Percentiles rank a stretch among this genome's conserved stretches.
Evolutionary conservation across 169 alveolate species (phyloP).

Genomic region (Besnoitia besnoiti): DNA sequence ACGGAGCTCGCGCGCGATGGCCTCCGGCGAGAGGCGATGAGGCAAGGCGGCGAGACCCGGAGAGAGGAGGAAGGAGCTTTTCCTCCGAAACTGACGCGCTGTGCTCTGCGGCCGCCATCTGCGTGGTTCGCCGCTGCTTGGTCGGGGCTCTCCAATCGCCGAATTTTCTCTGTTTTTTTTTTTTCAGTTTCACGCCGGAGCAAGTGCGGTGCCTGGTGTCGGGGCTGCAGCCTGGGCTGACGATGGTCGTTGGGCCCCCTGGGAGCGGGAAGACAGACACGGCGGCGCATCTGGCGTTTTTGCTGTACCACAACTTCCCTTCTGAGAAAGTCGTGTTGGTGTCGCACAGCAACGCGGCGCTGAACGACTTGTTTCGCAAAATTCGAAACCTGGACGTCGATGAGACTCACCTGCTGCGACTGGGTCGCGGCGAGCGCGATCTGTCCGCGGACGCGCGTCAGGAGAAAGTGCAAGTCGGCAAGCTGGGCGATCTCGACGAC

Average conservation of each 20-base stretch:
- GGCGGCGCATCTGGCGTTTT: conserved; percentile 90
- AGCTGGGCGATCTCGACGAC: conserved; percentile 63
- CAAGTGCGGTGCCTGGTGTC: conserved; percentile 84
- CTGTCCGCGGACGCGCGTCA: neutral
- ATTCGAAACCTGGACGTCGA: conserved; percentile 88
- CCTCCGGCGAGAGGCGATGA: too few relatives aligned
- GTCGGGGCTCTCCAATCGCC: neutral
- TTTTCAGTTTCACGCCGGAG: conserved; percentile 73
- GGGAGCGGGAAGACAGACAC: conserved; percentile 93
- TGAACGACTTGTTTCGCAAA: conserved; percentile 92
- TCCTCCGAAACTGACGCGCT: too few relatives aligned
- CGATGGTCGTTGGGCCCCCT: conserved; percentile 95
- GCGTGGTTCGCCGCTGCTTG: neutral
- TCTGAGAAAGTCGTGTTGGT: conserved; percentile 88
- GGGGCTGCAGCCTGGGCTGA: conserved; percentile 90
- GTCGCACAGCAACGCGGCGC: conserved; percentile 80
- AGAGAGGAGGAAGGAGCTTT: too few relatives aligned
- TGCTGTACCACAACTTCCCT: conserved; percentile 87
- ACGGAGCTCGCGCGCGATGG: too few relatives aligned
- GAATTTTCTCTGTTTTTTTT: neutral
- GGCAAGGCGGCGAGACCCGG: too few relatives aligned
- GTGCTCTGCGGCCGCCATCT: too few relatives aligned
- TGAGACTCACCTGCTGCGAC: conserved; percentile 89
- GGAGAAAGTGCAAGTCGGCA: conserved; percentile 3
- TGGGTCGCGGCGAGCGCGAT: conserved; percentile 88